Conservation (phyloP, 2,329 filamentous ascomycete genomes). For the Botryotinia globosa region DNA sequence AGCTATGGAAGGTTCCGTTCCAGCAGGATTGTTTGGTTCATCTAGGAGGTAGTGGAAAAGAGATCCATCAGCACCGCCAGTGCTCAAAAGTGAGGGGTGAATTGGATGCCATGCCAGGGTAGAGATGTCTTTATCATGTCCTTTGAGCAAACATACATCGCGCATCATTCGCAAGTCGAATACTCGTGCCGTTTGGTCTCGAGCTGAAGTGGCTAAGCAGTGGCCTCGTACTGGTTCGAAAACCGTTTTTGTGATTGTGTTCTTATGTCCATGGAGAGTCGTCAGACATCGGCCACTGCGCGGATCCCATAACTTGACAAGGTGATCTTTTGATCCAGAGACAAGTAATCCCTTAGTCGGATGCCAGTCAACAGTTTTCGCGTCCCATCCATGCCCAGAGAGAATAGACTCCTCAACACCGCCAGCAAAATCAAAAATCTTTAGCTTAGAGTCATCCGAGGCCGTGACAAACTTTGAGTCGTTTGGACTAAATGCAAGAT, state of each 20-base stretch:
- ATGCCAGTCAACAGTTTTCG: constrained; percentile 97
- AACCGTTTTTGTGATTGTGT: constrained; percentile 87
- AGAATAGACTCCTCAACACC: constrained; percentile 80
- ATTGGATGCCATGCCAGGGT: constrained; percentile 92
- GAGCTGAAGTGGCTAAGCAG: constrained; percentile 85
- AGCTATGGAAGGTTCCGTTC: constrained; percentile 67
- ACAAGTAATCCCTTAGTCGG: constrained; percentile 90
- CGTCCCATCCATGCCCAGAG: constrained; percentile 96
- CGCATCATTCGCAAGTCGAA: constrained; percentile 99
- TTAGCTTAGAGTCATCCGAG: constrained; percentile 87
- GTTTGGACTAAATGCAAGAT: constrained; percentile 88
- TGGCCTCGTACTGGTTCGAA: constrained; percentile 85
- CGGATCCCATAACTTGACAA: constrained; percentile 98
- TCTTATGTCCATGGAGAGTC: constrained; percentile 94
- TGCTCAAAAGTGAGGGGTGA: constrained; percentile 83
- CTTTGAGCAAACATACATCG: constrained; percentile 87
- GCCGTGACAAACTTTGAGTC: constrained; percentile 96
- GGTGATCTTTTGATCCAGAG: constrained; percentile 94
- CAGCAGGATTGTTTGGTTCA: constrained; percentile 81
- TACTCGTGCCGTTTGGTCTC: constrained; percentile 88
- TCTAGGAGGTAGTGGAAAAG: constrained; percentile 94
- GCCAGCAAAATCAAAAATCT: constrained; percentile 93
- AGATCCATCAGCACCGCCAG: constrained; percentile 84
- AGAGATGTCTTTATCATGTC: constrained; percentile 94
- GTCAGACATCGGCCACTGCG: constrained; percentile 84